phyloP scores from a whole-genome alignment of 2,329 filamentous ascomycete species.

The Diaporthe sp. region DNA sequence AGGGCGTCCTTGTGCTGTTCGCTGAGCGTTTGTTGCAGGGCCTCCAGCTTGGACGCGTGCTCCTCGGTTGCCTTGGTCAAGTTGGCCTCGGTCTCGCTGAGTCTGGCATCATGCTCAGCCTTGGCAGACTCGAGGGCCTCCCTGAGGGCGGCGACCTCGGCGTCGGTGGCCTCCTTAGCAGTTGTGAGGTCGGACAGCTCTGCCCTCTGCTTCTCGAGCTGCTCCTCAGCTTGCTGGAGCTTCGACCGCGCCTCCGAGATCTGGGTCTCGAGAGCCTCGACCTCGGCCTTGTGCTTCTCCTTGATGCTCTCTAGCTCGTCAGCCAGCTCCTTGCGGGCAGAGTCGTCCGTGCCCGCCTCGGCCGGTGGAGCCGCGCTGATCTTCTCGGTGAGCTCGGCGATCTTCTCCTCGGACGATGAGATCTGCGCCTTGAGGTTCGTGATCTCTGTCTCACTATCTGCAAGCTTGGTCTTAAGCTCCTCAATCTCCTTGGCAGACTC shows the following conservation, averaged over 20 bases:
- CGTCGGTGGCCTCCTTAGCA: slow-evolving; percentile 63
- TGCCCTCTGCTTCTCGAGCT: slow-evolving; percentile 64
- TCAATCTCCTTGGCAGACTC: slow-evolving; percentile 69
- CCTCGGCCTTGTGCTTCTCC: slow-evolving; percentile 62
- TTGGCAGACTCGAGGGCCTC: slow-evolving; percentile 63
- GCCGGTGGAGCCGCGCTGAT: slow-evolving; percentile 54
- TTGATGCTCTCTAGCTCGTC: slow-evolving; percentile 64
- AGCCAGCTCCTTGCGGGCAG: slow-evolving; percentile 57
- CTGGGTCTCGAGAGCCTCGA: slow-evolving; percentile 61
- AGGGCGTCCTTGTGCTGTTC: slow-evolving; percentile 65
- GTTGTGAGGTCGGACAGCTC: slow-evolving; percentile 63
- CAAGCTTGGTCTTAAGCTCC: slow-evolving; percentile 71
- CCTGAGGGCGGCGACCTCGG: slow-evolving; percentile 63
- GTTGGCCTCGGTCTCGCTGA: slow-evolving; percentile 54
- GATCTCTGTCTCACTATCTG: slow-evolving; percentile 70
- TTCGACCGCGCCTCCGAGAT: slow-evolving; percentile 64
- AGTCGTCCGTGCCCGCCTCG: slow-evolving; percentile 53
- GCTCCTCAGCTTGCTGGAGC: slow-evolving; percentile 63
- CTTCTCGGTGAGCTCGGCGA: slow-evolving; percentile 67
- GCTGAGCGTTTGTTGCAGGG: slow-evolving; percentile 62
- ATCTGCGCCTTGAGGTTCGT: slow-evolving; percentile 70
- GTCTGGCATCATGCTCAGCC: slow-evolving; percentile 55
- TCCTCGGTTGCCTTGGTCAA: slow-evolving; percentile 59
- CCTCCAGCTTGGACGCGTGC: slow-evolving; percentile 63
- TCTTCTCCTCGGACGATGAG: slow-evolving; percentile 66